Base-by-base conservation (phyloP, 768 basidiomycete genomes). In the Clitopilus passeckerianus region DNA sequence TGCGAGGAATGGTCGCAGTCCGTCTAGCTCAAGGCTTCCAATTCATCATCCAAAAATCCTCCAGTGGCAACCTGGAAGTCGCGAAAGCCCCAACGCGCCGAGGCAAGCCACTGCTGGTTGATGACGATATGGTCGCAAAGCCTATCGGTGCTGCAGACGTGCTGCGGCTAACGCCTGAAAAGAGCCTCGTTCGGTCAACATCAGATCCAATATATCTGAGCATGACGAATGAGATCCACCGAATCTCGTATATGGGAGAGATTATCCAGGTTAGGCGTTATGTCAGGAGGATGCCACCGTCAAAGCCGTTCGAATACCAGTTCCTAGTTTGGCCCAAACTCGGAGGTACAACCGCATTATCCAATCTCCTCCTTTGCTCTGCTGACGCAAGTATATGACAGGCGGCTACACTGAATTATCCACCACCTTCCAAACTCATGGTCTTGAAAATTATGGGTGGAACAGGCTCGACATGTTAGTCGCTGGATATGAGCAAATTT, bases 321-420 rank as follows among this genome's bases (percentile, higher is more conserved):
- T 96, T 93, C 67, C 75, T 98, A 60, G 91, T 98, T 57, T 98
- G 95, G 95, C 93, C 95, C 18, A 91, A 91, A 66, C 78, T 91
- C 18, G 92, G 93, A 56, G 86, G 78, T 76, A 59, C 14, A 50
- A 27, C 37, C 53, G 30, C 54, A n/a, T 1, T 7, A 30, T 52
- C 27, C 61, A 15, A 30, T 24, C 9, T n/a, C n/a, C n/a, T n/a
- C n/a, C 2, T 53, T 20, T 6, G 23, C 24, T 15, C 7, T 52
- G 22, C 43, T 20, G 27, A 44, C 14, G 30, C 14, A n/a, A 8
- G n/a, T 41, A 20, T 52, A 6, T 23, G 59, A 34, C 56, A 80
- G 78, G 84, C 27, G 93, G 91, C 2, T 98, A 95, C 70, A 91
- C 90, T 0, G 89, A 91, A 66, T 77, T 90, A 22, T 78, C 80